A percentile compares a stretch with the other conserved stretches of the same genome.
phyloP scores from a whole-genome alignment of 2,329 filamentous ascomycete species.

The Verticillium tricorpus region DNA sequence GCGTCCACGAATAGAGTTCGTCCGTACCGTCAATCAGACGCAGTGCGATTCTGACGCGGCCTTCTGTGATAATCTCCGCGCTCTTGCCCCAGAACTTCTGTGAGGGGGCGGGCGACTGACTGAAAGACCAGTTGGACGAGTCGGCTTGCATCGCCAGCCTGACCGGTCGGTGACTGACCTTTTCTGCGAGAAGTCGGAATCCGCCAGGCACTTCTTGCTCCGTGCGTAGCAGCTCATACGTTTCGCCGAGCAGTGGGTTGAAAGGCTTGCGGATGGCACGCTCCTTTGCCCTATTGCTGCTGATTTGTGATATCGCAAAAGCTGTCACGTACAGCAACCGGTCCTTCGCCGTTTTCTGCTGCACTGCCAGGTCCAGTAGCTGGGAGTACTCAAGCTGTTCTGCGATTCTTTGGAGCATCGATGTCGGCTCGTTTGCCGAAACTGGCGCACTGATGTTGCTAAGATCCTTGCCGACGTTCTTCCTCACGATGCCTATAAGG shows the following conservation, averaged over 20 bases:
- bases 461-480: constrained; percentile 96
- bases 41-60: constrained; percentile 73
- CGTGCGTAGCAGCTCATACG: constrained; percentile 84
- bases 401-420: constrained; percentile 79
- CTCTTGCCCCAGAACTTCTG: constrained; percentile 99
- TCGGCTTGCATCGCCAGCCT: constrained; percentile 93
- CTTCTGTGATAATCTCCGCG: constrained; percentile 89
- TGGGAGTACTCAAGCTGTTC: constrained; percentile 90
- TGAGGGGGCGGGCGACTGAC: constrained; percentile 80
- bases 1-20: constrained; percentile 83
- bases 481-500: constrained; percentile 88
- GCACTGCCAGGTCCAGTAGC: constrained; percentile 71
- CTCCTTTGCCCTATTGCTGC: constrained; percentile 77
- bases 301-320: constrained; percentile 86
- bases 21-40: constrained; percentile 61
- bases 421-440: constrained; percentile 89
- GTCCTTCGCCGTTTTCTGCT: constrained; percentile 56
- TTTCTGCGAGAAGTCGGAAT: constrained; percentile 90
- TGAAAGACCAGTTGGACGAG: constrained; percentile 75
- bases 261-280: constrained; percentile 93
- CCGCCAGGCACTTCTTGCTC: constrained; percentile 68
- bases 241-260: constrained; percentile 94
- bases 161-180: constrained; percentile 89
- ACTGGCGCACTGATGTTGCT: constrained; percentile 98
- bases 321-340: constrained; percentile 81